A percentile compares a stretch with the other conserved stretches of the same genome.
Evolutionary conservation across 73 alveolate species (phyloP).

Genomic region (Strombidium stylifer): DNA sequence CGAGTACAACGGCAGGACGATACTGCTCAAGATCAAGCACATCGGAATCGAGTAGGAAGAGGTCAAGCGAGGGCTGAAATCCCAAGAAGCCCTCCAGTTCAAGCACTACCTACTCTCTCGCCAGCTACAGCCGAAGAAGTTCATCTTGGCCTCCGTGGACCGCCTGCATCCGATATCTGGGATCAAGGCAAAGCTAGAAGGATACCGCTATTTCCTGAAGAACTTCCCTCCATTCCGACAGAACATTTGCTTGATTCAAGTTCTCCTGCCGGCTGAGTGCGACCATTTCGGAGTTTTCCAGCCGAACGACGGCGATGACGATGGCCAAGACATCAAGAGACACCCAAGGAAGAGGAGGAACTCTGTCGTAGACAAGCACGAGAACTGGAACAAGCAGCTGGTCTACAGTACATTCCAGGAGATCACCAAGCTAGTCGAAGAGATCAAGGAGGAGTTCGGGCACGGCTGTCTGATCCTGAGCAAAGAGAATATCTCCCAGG

Average conservation of each 20-base stretch:
- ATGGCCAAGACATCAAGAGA: too few species aligned
- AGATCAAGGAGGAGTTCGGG: conserved; percentile 45
- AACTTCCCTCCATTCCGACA: conserved; percentile 1
- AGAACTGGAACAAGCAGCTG: too few species aligned
- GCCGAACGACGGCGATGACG: too few species aligned
- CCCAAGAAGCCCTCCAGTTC: background rate
- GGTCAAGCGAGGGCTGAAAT: conserved; percentile 25
- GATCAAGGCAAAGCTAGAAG: conserved; percentile 42
- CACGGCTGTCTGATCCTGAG: background rate
- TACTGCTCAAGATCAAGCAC: conserved; percentile 64
- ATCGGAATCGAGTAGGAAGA: conserved; percentile 68
- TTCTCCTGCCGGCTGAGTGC: conserved; percentile 34
- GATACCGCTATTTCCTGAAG: conserved; percentile 48
- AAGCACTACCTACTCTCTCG: background rate
- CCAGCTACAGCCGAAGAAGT: background rate
- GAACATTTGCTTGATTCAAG: background rate
- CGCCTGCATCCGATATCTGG: conserved; percentile 59
- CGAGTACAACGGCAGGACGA: conserved; percentile 76
- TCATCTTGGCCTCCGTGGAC: conserved; percentile 46
- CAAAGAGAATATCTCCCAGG: conserved; percentile 24
- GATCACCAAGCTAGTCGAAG: background rate
- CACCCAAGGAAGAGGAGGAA: too few species aligned
- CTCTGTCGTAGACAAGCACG: too few species aligned
- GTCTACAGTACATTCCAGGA: too few species aligned
- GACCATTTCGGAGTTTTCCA: too few species aligned